Evolutionary conservation across 2,329 filamentous ascomycete genomes (phyloP).

Genomic region (Sarocladiaceae sp.): DNA sequence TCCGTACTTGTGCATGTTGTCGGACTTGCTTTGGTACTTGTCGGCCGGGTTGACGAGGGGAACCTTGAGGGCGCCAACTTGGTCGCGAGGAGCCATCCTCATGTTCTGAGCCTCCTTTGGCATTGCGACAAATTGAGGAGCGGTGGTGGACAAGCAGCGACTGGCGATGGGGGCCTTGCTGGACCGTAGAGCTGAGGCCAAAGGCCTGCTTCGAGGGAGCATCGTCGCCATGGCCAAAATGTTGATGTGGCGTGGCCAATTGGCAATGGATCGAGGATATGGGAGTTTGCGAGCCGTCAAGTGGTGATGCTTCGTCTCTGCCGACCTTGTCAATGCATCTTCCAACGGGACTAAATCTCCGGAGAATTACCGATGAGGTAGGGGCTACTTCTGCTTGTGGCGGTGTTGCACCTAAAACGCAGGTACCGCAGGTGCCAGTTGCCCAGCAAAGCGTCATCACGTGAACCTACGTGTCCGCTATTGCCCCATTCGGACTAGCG

Average conservation of each 20-base stretch:
- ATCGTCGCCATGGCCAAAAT: constrained; percentile 52
- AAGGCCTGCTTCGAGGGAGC: constrained; percentile 48
- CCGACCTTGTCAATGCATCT: constrained; percentile 1
- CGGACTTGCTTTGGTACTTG: constrained; percentile 82
- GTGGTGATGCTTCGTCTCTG: constrained; percentile 18
- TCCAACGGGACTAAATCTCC: constrained; percentile 15
- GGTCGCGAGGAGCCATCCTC: constrained; percentile 55
- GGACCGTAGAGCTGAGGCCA: constrained; percentile 51
- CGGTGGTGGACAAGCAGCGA: constrained; percentile 44
- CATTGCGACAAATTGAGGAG: constrained; percentile 44
- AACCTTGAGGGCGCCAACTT: constrained; percentile 60
- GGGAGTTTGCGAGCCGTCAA: constrained; percentile 14
- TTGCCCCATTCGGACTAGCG: neutral
- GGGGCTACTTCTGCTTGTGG: constrained; percentile 1
- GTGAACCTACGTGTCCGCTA: constrained; percentile 8
- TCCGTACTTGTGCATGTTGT: constrained; percentile 87
- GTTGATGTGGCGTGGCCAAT: constrained; percentile 36
- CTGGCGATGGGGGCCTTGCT: constrained; percentile 36
- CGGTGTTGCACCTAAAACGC: neutral
- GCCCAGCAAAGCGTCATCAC: constrained; percentile 4
- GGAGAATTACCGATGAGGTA: constrained; percentile 21
- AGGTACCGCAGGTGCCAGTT: constrained; percentile 13
- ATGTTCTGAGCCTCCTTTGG: constrained; percentile 60
- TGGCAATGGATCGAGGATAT: constrained; percentile 22
- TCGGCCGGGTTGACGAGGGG: constrained; percentile 87